A percentile compares a stretch with the other conserved stretches of the same genome.
Conservation (phyloP, 164 flowering plant species). For the Taxillus chinensis region DNA sequence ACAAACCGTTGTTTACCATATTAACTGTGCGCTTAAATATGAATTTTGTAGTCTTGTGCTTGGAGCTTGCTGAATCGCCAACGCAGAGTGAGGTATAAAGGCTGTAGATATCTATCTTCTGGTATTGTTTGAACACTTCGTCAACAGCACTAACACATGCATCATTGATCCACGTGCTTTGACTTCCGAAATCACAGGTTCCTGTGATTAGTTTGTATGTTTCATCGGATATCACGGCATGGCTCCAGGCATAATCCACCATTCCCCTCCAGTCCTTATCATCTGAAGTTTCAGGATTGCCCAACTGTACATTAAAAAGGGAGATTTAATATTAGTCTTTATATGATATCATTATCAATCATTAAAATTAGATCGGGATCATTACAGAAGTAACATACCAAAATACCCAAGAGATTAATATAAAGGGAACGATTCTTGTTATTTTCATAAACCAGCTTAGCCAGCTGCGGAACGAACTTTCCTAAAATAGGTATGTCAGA, state of each 20-base stretch:
- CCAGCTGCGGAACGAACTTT: conserved; percentile 84
- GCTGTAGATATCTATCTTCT: conserved; percentile 80
- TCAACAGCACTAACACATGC: conserved; percentile 44
- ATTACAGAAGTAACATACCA: conserved; percentile 35
- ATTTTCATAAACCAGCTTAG: conserved; percentile 69
- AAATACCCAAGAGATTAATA: conserved; percentile 68
- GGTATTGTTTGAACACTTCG: conserved; percentile 57
- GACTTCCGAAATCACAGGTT: conserved; percentile 60
- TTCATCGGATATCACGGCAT: conserved; percentile 84
- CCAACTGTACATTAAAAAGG: conserved; percentile 34
- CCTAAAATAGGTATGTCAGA: conserved; percentile 26
- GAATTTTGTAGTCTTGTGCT: conserved; percentile 17
- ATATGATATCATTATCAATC: too few species aligned
- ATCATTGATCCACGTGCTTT: conserved; percentile 49
- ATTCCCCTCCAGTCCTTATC: conserved; percentile 71
- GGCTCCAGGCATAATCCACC: conserved; percentile 98
- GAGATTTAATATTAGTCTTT: not conserved
- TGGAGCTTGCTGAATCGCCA: conserved; percentile 20
- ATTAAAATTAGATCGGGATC: too few species aligned
- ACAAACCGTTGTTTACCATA: conserved; percentile 33
- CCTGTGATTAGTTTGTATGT: conserved; percentile 44
- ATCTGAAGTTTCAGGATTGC: conserved; percentile 81
- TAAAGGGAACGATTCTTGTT: conserved; percentile 50
- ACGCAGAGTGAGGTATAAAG: conserved; percentile 65
- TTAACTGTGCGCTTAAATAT: conserved; percentile 30